Percentiles rank a stretch among this genome's conserved stretches.
These are phyloP conservation scores for Sporothrix variecibatus DNA, from an alignment of 2,329 filamentous ascomycete species.

Conservation along the genomic window DNA sequence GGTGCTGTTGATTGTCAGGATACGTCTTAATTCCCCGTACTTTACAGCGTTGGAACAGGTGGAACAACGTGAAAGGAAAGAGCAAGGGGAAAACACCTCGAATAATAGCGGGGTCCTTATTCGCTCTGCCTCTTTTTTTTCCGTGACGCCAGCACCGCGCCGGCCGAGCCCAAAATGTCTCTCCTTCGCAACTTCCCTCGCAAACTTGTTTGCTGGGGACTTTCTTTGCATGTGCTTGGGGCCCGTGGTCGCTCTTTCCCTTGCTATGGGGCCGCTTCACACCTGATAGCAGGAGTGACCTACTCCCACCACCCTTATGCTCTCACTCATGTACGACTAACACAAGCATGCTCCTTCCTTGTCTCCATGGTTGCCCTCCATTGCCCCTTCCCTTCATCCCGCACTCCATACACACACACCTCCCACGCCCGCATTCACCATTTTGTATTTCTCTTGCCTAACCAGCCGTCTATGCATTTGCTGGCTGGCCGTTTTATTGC, in stretches of 20 bases:
- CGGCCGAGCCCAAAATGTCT: slow-evolving; percentile 15
- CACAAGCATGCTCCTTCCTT: slow-evolving; percentile 17
- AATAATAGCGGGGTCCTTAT: slow-evolving; percentile 25
- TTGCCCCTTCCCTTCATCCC: slow-evolving; percentile 18
- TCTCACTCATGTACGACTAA: not conserved
- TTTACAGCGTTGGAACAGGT: slow-evolving; percentile 7
- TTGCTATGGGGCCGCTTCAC: not conserved
- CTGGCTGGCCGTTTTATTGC: not conserved
- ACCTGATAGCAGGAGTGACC: not conserved
- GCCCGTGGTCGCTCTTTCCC: not conserved
- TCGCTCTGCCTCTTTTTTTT: slow-evolving; percentile 8
- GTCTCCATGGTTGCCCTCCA: slow-evolving; percentile 16
- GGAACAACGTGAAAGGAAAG: not conserved
- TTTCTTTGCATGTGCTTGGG: slow-evolving; percentile 20
- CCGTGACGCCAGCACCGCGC: slow-evolving; percentile 13
- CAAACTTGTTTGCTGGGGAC: not conserved
- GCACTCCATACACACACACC: slow-evolving; percentile 4
- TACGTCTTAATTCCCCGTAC: not conserved
- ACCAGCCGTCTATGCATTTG: not conserved
- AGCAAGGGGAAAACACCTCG: slow-evolving; percentile 21
- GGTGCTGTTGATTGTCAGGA: slow-evolving; percentile 2
- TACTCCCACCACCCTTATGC: not conserved
- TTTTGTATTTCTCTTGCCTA: not conserved
- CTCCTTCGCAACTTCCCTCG: not conserved
- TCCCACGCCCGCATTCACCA: not conserved